Evolutionary conservation across 495 filamentous ascomycete genomes (phyloP).

Genomic region (Penicillium diatomitis): DNA sequence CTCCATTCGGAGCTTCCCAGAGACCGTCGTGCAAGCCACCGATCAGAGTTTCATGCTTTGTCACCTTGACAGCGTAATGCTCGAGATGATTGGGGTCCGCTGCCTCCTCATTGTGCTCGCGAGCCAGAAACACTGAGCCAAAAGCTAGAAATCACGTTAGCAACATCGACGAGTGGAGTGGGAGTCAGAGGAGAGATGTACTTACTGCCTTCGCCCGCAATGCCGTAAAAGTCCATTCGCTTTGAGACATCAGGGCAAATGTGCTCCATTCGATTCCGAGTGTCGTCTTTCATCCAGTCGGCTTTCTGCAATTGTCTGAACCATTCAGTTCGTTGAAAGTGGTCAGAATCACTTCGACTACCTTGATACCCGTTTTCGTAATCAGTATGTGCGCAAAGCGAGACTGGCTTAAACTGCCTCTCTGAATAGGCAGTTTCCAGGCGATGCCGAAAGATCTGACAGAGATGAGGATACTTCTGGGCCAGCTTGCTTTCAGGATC

Average conservation of each 20-base stretch:
- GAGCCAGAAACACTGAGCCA: constrained; percentile 14
- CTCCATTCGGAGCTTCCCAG: constrained; percentile 1
- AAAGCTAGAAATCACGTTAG: constrained; percentile 14
- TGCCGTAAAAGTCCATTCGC: constrained; percentile 11
- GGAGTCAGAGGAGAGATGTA: not conserved
- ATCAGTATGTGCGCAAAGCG: constrained; percentile 2
- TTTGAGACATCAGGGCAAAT: constrained; percentile 4
- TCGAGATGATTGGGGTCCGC: not conserved
- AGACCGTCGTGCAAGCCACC: not conserved
- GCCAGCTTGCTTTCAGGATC: constrained; percentile 2
- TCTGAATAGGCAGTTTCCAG: constrained; percentile 2
- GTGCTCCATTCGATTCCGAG: not conserved
- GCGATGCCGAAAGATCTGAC: constrained; percentile 2
- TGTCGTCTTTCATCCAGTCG: not conserved
- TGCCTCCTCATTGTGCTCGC: not conserved
- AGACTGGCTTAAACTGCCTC: constrained; percentile 5
- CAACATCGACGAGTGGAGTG: not conserved
- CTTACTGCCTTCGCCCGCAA: constrained; percentile 13
- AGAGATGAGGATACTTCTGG: constrained; percentile 6
- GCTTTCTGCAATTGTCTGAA: not conserved
- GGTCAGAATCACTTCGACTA: not conserved
- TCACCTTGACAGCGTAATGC: constrained; percentile 17
- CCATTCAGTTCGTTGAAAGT: constrained; percentile 3
- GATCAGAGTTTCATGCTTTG: constrained; percentile 7
- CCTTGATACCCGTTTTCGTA: constrained; percentile 1